Percentiles rank a stretch among this genome's conserved stretches.
These are phyloP conservation scores for Thinopyrum obtusiflorum DNA, from an alignment of 202 grass and related monocot genomes.

Conservation along the genomic window DNA sequence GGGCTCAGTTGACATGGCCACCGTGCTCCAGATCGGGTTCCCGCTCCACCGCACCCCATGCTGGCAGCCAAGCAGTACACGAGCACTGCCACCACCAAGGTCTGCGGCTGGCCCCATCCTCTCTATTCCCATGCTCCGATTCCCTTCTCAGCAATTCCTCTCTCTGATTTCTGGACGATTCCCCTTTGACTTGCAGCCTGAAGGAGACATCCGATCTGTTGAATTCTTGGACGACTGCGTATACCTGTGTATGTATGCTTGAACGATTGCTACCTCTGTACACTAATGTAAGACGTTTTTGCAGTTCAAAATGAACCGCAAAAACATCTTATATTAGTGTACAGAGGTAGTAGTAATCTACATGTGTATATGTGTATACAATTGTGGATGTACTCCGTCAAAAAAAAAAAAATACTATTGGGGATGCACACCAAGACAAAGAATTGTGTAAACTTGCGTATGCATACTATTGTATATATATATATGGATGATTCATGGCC, in stretches of 20 bases:
- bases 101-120: not conserved
- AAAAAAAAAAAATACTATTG: not conserved
- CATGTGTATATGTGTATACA: not conserved
- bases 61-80: not conserved
- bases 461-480: not conserved
- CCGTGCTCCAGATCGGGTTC: not conserved
- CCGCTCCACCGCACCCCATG: not conserved
- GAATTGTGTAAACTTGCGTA: not conserved
- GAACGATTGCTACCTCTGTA: not conserved
- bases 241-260: not conserved
- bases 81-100: not conserved
- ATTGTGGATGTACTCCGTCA: not conserved
- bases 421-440: not conserved
- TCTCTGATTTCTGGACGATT: not conserved
- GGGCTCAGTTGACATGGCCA: not conserved
- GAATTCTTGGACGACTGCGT: not conserved
- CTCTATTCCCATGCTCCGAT: not conserved
- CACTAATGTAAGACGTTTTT: too few relatives aligned
- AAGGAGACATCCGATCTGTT: not conserved
- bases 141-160: not conserved
- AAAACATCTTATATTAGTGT: too few relatives aligned
- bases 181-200: not conserved
- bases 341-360: not conserved
- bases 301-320: too few relatives aligned
- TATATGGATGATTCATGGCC: not conserved